These are phyloP conservation scores for Peniophora sp. DNA, from an alignment of 1,284 basidiomycete species.

Conservation along the genomic window DNA sequence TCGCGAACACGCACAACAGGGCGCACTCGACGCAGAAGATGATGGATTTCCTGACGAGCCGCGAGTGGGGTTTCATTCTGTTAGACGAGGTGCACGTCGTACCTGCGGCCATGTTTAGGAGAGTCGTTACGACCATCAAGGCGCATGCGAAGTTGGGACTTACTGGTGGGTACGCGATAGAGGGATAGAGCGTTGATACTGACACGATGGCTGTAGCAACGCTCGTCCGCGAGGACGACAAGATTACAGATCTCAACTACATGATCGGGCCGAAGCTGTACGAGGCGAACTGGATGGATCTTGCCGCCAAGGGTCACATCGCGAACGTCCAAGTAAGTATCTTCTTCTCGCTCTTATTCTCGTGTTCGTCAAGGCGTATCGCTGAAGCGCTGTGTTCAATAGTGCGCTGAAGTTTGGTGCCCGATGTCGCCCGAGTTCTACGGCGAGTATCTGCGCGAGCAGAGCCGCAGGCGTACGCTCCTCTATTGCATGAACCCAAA, in stretches of 20 bases:
- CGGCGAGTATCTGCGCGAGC: conserved; percentile 91
- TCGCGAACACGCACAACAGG: conserved; percentile 92
- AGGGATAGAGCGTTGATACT: background rate
- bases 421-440: conserved; percentile 99
- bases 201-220: conserved; percentile 55
- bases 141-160: conserved; percentile 95
- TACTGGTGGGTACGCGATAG: conserved; percentile 63
- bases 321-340: conserved; percentile 88
- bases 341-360: background rate
- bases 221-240: conserved; percentile 97
- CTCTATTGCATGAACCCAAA: conserved; percentile 99
- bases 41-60: conserved; percentile 94
- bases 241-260: conserved; percentile 97
- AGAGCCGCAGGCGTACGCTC: conserved; percentile 90
- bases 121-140: conserved; percentile 94
- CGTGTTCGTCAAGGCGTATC: background rate
- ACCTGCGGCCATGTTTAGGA: conserved; percentile 93
- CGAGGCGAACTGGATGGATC: conserved; percentile 99
- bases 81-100: conserved; percentile 97
- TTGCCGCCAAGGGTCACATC: conserved; percentile 98
- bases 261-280: conserved; percentile 99
- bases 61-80: conserved; percentile 94
- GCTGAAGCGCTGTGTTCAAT: background rate
- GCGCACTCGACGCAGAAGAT: conserved; percentile 97
- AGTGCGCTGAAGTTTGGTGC: conserved; percentile 99